Evolutionary conservation across 768 basidiomycete genomes (phyloP).

Genomic region (Tulasnella calospora): DNA sequence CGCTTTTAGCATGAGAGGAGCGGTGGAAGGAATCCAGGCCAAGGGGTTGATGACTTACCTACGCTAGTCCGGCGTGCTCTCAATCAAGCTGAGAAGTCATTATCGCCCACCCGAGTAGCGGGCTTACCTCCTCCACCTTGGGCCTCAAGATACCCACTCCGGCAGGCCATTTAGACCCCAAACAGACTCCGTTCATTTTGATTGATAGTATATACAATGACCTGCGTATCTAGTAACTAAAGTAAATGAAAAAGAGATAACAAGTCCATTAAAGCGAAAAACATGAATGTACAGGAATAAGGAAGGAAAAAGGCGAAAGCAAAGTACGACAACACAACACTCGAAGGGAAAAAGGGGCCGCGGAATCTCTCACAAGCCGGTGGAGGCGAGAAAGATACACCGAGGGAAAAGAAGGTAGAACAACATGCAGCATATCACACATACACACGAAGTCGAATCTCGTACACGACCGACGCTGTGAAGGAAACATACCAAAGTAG

Average conservation of each 20-base stretch:
- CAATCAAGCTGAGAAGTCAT: conserved; percentile 4
- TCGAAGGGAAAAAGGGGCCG: background rate
- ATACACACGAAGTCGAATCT: background rate
- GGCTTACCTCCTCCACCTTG: background rate
- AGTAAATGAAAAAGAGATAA: background rate
- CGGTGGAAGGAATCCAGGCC: background rate
- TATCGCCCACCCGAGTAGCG: background rate
- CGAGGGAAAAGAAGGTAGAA: background rate
- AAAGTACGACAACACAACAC: conserved; percentile 10
- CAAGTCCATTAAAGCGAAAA: background rate
- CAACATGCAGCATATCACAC: background rate
- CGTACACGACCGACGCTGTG: background rate
- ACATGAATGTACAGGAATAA: conserved; percentile 5
- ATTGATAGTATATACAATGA: background rate
- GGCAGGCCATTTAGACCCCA: background rate
- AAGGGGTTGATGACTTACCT: background rate
- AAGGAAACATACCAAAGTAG: background rate
- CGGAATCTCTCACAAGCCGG: background rate
- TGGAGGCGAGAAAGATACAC: background rate
- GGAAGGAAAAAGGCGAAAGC: background rate
- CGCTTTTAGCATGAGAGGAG: conserved; percentile 3
- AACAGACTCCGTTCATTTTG: conserved; percentile 3
- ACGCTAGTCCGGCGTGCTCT: conserved; percentile 1
- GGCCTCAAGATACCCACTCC: background rate
- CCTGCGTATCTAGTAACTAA: background rate